Percentiles rank a stretch among this genome's conserved stretches.
Evolutionary conservation across 768 basidiomycete species (phyloP).

Genomic region (Plicaturopsis crispa): DNA sequence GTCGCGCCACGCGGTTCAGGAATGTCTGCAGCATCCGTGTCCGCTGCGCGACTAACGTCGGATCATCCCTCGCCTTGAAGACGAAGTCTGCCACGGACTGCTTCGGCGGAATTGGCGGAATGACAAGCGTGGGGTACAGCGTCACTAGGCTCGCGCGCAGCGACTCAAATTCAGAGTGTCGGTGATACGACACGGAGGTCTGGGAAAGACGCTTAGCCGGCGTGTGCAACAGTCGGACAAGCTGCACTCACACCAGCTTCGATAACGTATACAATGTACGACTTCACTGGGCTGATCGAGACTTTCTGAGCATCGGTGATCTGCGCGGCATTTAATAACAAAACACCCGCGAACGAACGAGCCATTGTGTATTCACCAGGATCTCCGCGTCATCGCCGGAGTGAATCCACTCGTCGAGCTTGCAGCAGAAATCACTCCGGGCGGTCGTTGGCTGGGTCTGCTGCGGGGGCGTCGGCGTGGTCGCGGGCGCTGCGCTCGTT

Average conservation of each 20-base stretch:
- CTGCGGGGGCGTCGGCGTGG: too few relatives aligned
- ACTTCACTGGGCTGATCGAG: slow-evolving; percentile 73
- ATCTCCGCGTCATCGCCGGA: slow-evolving; percentile 80
- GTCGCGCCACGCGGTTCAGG: slow-evolving; percentile 79
- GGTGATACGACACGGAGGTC: slow-evolving; percentile 77
- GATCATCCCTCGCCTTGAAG: slow-evolving; percentile 96
- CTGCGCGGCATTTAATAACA: slow-evolving; percentile 27
- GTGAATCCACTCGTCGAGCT: slow-evolving; percentile 69
- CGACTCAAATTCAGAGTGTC: slow-evolving; percentile 98
- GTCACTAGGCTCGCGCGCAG: slow-evolving; percentile 75
- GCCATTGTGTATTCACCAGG: slow-evolving; percentile 37
- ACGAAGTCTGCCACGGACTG: slow-evolving; percentile 95
- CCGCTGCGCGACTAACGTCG: slow-evolving; percentile 80
- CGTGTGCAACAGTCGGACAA: slow-evolving; percentile 8
- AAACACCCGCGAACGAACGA: not conserved
- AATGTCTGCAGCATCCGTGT: slow-evolving; percentile 96
- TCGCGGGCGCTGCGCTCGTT: too few relatives aligned
- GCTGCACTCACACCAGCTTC: slow-evolving; percentile 64
- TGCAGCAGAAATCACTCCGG: slow-evolving; percentile 77
- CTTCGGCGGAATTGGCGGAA: slow-evolving; percentile 97
- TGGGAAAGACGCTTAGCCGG: slow-evolving; percentile 24
- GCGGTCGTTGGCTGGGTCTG: slow-evolving; percentile 38
- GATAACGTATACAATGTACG: slow-evolving; percentile 94
- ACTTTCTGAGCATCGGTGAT: slow-evolving; percentile 97
- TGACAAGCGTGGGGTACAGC: slow-evolving; percentile 92